Evolutionary conservation across 2,329 filamentous ascomycete genomes (phyloP), one percentile per base, ranked within the genome.

Genomic region (Lachnellula cervina): DNA sequence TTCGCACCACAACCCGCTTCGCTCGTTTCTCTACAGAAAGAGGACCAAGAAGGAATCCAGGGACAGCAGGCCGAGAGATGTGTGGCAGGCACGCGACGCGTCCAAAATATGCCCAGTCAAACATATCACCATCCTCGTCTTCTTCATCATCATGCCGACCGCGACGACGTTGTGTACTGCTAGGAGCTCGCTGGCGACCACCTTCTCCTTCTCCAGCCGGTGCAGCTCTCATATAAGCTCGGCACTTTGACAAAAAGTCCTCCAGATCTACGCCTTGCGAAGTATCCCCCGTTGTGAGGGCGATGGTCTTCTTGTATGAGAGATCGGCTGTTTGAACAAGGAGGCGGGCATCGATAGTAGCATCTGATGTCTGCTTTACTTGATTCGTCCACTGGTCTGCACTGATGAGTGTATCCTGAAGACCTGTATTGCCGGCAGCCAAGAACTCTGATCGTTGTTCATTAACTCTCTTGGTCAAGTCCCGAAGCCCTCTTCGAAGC

Each of bases 191-290:
- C 75, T 74, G 1, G 76, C 76, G 35, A 38, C 79, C 69, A 40
- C 80, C 76, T 49, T 79, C 80, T 5, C 79, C 69, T 40, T 80
- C 76, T 49, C 79, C 80, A 7, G 80, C 76, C 3, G 49, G 49
- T 83, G 87, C 37, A 81, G 79, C 21, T 83, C 60, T 84, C 90
- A 97, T 97, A 69, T 89, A 97, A 3, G 81, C 82, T 57, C 95
- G 90, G 70, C 88, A 93, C 71, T 95, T 96, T 0, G 89, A 88
- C 14, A 97, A 83, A 66, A 97, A 95, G 65, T 96, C 89, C 59
- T 97, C 92, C 0, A 95, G 79, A 66, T 97, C 92, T 21, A 99
- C 75, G 7, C 91, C 90, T 50, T 87, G 84, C 2, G 83, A 82
- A 2, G 80, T 75, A 64, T 87, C 87, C 6, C 91, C 91, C 32